Base-by-base conservation (phyloP, 257 asterid genomes). In the Solanum pennellii region DNA sequence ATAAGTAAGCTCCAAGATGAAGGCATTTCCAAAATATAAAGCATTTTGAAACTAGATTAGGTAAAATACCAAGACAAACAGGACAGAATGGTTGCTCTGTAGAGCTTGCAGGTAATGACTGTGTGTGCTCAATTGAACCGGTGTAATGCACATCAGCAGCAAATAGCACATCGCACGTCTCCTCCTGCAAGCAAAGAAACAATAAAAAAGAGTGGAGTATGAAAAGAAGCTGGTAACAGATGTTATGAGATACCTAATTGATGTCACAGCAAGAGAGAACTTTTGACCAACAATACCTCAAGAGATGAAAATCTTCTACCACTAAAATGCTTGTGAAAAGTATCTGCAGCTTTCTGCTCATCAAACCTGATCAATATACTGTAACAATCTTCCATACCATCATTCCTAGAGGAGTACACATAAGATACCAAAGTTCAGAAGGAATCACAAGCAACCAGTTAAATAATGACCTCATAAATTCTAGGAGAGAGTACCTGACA, bases 81-180 rank as follows among this genome's bases (percentile, higher is more conserved):
- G 99, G 97, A 90, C 99, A 97, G 27, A 95, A 93, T 3, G 99
- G 95, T 90, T 93, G 97, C 89, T 97, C 99, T 77, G 88, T 89
- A 89, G 94, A 91, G 95, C 94, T 96, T 85, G 94, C 89, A 75
- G 94, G 87, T 72, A 96, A 90, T 89, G 94, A 88, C 88, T 93
- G 99, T 41, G 95, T 65, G 88, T 93, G 99, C 91, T 93, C 99
- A 89, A 96, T 94, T 42, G 98, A 97, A 86, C 95, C 98, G 83
- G 98, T 97, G 89, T 92, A 97, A 60, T 93, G 98, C 83, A 97
- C 91, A 90, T 97, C 98, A 56, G 92, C 92, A 13, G 95, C 92
- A 91, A 93, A 97, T 84, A 92, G 92, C 86, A 97, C 91, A 84
- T 69, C 92, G 88, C 99, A 97, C 31, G 91, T 82, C 90, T 93